Conservation (phyloP, 1,284 basidiomycete species). For the Fomes fomentarius region DNA sequence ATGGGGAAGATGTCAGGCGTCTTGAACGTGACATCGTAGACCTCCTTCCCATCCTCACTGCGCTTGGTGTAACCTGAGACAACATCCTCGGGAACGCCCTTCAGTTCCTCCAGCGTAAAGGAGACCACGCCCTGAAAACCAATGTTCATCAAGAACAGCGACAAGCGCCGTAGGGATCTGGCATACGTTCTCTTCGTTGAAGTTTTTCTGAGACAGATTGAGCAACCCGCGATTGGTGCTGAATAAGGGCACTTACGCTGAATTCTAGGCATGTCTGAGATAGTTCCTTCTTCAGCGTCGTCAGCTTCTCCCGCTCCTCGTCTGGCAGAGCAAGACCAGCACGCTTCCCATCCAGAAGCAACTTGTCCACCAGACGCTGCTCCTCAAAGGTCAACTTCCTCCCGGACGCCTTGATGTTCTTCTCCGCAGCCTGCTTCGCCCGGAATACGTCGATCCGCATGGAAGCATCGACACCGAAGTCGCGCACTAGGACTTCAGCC, state of each 20-base stretch:
- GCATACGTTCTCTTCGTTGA: conserved; percentile 81
- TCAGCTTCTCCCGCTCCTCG: conserved; percentile 59
- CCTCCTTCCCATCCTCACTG: conserved; percentile 53
- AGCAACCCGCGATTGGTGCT: neutral
- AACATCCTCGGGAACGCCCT: conserved; percentile 79
- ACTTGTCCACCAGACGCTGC: conserved; percentile 73
- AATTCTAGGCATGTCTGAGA: conserved; percentile 76
- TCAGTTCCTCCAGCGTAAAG: conserved; percentile 74
- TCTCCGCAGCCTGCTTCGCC: conserved; percentile 69
- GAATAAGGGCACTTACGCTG: conserved; percentile 48
- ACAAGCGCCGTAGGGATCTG: neutral
- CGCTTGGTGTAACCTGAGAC: conserved; percentile 74
- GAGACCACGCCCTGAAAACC: conserved; percentile 55
- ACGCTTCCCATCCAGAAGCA: conserved; percentile 76
- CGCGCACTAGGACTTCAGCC: conserved; percentile 67
- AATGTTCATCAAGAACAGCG: neutral
- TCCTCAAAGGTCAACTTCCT: conserved; percentile 66
- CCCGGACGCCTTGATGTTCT: conserved; percentile 63
- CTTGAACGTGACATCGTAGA: conserved; percentile 74
- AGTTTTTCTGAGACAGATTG: conserved; percentile 66
- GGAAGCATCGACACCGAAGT: conserved; percentile 69
- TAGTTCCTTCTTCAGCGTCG: conserved; percentile 66
- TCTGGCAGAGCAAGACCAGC: conserved; percentile 76
- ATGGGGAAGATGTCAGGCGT: conserved; percentile 80
- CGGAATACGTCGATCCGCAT: conserved; percentile 81